Evolutionary conservation across 2,329 filamentous ascomycete genomes (phyloP).

Genomic region (Aspergillus clavatus): DNA sequence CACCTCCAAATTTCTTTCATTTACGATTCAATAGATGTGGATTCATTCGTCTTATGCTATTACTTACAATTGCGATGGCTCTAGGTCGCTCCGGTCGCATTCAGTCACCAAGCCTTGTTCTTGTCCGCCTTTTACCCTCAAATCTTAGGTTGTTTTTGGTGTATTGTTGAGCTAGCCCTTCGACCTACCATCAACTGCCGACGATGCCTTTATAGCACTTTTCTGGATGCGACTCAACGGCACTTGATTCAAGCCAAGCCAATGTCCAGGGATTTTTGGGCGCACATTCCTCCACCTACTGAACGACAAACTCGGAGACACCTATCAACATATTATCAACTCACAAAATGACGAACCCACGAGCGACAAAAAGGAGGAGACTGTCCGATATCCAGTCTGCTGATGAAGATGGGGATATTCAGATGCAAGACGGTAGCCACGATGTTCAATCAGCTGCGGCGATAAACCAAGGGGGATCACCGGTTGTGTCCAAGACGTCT

Average conservation of each 20-base stretch:
- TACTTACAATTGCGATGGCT: neutral
- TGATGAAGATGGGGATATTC: conserved; percentile 30
- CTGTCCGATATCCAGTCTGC: conserved; percentile 24
- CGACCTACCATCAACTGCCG: neutral
- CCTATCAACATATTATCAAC: neutral
- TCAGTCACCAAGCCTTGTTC: neutral
- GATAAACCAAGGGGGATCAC: conserved; percentile 12
- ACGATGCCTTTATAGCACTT: neutral
- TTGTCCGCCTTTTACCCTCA: neutral
- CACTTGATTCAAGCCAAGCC: neutral
- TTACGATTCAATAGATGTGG: neutral
- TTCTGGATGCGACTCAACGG: neutral
- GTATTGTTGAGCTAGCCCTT: neutral
- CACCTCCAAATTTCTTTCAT: neutral
- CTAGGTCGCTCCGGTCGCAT: neutral
- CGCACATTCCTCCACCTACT: neutral
- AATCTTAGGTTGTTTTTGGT: neutral
- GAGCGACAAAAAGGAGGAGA: conserved; percentile 33
- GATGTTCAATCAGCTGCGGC: conserved; percentile 11
- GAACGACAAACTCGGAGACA: neutral
- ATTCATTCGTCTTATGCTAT: neutral
- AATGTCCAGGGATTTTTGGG: neutral
- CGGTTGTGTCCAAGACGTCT: conserved; percentile 17
- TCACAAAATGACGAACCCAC: conserved; percentile 30
- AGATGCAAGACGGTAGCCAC: conserved; percentile 22